Evolutionary conservation across 495 filamentous ascomycete species (phyloP).

Genomic region (Penicillium bialowiezense): DNA sequence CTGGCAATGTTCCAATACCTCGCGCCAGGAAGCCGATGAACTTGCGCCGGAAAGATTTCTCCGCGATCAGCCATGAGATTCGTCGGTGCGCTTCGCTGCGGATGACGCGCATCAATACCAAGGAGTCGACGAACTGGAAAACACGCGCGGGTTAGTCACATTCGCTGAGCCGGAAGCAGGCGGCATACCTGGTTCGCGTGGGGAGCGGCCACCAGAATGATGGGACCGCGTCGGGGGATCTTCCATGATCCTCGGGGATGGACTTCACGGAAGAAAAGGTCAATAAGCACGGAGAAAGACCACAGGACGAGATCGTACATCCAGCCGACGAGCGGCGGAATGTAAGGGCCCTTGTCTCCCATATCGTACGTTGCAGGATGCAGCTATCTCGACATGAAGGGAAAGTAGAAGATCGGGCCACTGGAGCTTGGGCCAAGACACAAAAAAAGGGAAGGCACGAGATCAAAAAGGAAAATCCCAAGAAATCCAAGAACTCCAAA

Average conservation of each 20-base stretch:
- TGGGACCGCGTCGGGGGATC: constrained; percentile 78
- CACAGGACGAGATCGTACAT: constrained; percentile 81
- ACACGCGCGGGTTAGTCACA: constrained; percentile 6
- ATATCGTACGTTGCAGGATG: too few species aligned
- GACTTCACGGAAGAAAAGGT: constrained; percentile 97
- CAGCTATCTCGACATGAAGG: neutral
- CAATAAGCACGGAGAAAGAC: constrained; percentile 78
- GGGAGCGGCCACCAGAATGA: constrained; percentile 96
- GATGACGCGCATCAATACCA: constrained; percentile 88
- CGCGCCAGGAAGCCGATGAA: constrained; percentile 84
- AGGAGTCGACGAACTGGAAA: constrained; percentile 83
- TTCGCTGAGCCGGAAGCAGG: neutral
- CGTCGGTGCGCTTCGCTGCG: constrained; percentile 81
- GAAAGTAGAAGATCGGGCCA: neutral
- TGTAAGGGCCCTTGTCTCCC: constrained; percentile 49
- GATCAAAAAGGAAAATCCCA: neutral
- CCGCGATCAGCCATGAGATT: constrained; percentile 87
- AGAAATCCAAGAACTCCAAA: too few species aligned
- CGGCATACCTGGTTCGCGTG: constrained; percentile 89
- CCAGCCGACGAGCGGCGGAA: constrained; percentile 67
- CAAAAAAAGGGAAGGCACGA: neutral
- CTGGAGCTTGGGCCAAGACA: neutral
- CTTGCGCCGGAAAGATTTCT: constrained; percentile 82
- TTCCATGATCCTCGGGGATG: constrained; percentile 93
- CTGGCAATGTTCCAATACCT: constrained; percentile 79